Evolutionary conservation across 768 basidiomycete genomes (phyloP), one percentile per base, ranked within the genome.

Genomic region (Rhizopogon vulgaris): DNA sequence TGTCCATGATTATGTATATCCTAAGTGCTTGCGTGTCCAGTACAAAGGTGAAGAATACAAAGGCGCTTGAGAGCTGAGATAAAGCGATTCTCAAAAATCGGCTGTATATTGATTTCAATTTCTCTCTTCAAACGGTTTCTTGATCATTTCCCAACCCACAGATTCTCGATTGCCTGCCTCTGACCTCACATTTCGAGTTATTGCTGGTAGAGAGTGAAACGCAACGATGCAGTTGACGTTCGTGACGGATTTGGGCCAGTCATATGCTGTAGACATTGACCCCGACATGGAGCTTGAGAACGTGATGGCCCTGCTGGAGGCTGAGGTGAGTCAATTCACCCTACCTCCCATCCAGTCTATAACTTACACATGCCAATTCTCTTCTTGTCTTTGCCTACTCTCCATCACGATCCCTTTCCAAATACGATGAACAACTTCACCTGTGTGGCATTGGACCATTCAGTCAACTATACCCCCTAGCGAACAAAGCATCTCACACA

Each of bases 241-340:
- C 63, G 69, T 82, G 40, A 87, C 73, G 45, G 87, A 90, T 56
- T 56, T 78, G 18, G 87, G 87, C 7, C 73, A 83, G 51, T 72
- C 76, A 1, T 88, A 79, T 58, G 61, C 69, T 38, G 71, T 95
- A 47, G 94, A 97, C 63, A 90, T 96, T 58, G 91, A 94, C 70
- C 79, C 90, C 1, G 78, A 77, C 49, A 94, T 97, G 89, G 84
- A 90, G 67, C 79, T 98, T 27, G 89, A 91, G 73, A 88, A 94
- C 66, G 84, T 97, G 36, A 87, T 87, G 79, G 95, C 91, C 11
- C 74, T 97, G 49, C 76, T 96, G n/a, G 93, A 96, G 69, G 94
- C 87, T 0, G 94, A 97, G 82, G 95, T 93, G 65, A 66, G 84
- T 65, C n/a, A 39, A 9, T 27, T 40, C 45, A 28, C n/a, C 43